Percentiles rank a stretch among this genome's conserved stretches.
Evolutionary conservation across 75 land plant species (phyloP).

Genomic region (Sequoiadendron giganteum): DNA sequence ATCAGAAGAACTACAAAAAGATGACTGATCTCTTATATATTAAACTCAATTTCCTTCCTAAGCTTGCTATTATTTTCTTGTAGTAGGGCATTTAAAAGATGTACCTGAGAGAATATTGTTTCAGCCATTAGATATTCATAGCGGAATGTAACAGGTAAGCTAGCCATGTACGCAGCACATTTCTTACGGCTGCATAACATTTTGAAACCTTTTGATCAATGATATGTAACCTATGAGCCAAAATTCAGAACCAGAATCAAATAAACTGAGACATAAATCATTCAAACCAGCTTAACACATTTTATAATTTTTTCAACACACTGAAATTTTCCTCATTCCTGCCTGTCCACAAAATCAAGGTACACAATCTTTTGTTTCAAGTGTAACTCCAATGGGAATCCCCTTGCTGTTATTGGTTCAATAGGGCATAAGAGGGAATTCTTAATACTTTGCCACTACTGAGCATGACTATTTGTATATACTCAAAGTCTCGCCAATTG

Average conservation of each 20-base stretch:
- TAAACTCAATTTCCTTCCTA: background rate
- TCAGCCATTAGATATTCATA: constrained; percentile 99
- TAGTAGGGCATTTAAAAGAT: background rate
- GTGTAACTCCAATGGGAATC: background rate
- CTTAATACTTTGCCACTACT: background rate
- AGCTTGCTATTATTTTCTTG: background rate
- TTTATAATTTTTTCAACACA: background rate
- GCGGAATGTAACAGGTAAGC: constrained; percentile 92
- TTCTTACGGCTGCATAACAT: constrained; percentile 90
- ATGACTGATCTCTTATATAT: background rate
- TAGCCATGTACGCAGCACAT: constrained; percentile 89
- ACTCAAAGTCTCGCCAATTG: background rate
- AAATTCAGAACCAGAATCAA: background rate
- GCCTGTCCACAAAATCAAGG: background rate
- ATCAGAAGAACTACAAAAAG: background rate
- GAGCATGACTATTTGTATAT: background rate
- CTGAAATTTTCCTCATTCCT: background rate
- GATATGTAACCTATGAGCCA: background rate
- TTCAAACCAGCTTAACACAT: background rate
- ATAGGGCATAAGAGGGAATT: background rate
- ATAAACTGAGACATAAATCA: background rate
- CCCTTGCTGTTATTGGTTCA: background rate
- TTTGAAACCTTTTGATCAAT: constrained; percentile 19
- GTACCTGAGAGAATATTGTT: constrained; percentile 94
- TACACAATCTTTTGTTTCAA: background rate